Evolutionary conservation across 257 asterid genomes (phyloP).

Genomic region (Ilex aquifolium): DNA sequence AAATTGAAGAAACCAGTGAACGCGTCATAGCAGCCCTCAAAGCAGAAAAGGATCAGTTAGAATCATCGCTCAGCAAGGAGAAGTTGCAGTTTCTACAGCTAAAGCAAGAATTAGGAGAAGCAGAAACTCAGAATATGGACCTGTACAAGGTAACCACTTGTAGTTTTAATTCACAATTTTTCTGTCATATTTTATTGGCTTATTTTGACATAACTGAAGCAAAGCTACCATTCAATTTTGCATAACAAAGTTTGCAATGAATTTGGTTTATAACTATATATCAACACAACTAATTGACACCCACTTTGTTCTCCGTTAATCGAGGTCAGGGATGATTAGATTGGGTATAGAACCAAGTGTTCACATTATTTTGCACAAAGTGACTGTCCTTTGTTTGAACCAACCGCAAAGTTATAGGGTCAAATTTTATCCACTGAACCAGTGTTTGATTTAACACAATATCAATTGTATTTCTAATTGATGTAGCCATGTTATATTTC

Average conservation of each 20-base stretch:
- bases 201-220: background rate
- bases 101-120: conserved; percentile 64
- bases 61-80: conserved; percentile 68
- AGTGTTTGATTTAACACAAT: no score
- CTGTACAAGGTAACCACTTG: conserved; percentile 64
- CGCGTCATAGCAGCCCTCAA: conserved; percentile 47
- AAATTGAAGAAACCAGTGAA: conserved; percentile 55
- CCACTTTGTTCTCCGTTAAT: no score
- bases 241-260: conserved; percentile 3
- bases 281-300: no score
- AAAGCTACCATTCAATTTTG: background rate
- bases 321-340: no score
- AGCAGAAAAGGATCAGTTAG: conserved; percentile 70
- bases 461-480: no score
- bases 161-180: conserved; percentile 12
- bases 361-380: no score
- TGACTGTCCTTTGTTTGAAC: no score
- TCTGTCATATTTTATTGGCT: conserved; percentile 4
- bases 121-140: conserved; percentile 66
- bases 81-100: conserved; percentile 54
- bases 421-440: no score
- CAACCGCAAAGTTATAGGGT: no score
- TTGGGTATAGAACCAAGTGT: no score
- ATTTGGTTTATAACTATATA: background rate
- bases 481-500: no score